These are phyloP conservation scores for Viola odorata DNA, from an alignment of 345 rosid genomes.

Conservation along the genomic window DNA sequence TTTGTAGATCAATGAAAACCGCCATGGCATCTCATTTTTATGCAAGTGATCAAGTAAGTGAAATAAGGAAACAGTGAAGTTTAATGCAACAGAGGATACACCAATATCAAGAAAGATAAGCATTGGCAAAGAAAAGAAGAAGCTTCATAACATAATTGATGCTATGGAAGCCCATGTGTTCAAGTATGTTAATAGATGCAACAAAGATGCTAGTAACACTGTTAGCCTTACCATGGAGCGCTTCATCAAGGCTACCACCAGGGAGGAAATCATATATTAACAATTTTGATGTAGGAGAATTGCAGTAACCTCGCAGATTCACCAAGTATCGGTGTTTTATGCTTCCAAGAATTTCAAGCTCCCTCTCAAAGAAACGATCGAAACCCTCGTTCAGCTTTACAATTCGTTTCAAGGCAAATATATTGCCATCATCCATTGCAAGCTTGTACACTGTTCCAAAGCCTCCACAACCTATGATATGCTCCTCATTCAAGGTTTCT, in stretches of 20 bases:
- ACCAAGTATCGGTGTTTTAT: slow-evolving; percentile 92
- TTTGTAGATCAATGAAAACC: too few relatives aligned
- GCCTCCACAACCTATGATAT: slow-evolving; percentile 87
- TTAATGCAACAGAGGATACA: too few relatives aligned
- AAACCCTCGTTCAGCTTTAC: slow-evolving; percentile 85
- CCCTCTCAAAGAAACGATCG: slow-evolving; percentile 94
- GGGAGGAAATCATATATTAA: slow-evolving; percentile 84
- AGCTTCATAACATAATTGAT: too few relatives aligned
- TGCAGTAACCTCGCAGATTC: slow-evolving; percentile 94
- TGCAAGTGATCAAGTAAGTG: too few relatives aligned
- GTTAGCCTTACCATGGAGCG: slow-evolving; percentile 74
- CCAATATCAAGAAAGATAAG: too few relatives aligned
- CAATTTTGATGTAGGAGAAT: slow-evolving; percentile 83
- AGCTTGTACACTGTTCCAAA: slow-evolving; percentile 95
- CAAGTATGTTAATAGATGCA: neutral
- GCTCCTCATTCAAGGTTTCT: slow-evolving; percentile 80
- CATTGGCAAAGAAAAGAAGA: too few relatives aligned
- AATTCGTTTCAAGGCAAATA: slow-evolving; percentile 85
- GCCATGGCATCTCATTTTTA: too few relatives aligned
- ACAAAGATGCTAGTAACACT: slow-evolving; percentile 11
- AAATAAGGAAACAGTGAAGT: too few relatives aligned
- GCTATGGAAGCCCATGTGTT: neutral
- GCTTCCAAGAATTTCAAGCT: slow-evolving; percentile 98
- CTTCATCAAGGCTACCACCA: slow-evolving; percentile 97
- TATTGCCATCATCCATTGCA: slow-evolving; percentile 92